Conservation (phyloP, 2,329 filamentous ascomycete genomes). For the Teratosphaeria pseudoeucalypti region DNA sequence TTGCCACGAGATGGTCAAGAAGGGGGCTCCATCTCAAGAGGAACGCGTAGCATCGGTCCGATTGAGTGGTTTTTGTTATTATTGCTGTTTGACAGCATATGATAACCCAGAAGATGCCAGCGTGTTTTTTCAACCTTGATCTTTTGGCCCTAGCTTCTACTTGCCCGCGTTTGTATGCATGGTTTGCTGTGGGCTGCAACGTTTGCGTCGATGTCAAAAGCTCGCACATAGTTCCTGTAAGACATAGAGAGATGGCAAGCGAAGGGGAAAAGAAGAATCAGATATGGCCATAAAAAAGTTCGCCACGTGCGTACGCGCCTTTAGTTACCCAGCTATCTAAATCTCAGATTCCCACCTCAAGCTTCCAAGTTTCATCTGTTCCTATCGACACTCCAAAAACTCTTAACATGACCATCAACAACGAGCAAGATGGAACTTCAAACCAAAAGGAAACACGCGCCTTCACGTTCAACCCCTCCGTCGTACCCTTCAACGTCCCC, state of each 20-base stretch:
- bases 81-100: neutral
- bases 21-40: neutral
- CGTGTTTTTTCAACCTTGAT: neutral
- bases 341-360: too few species aligned
- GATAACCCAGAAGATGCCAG: neutral
- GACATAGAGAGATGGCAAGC: too few species aligned
- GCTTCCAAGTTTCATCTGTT: neutral
- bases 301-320: too few species aligned
- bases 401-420: neutral
- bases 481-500: neutral
- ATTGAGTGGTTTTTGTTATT: neutral
- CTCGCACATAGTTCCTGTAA: too few species aligned
- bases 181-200: too few species aligned
- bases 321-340: too few species aligned
- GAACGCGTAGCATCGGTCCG: neutral
- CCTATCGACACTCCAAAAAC: neutral
- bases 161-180: neutral
- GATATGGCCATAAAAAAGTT: too few species aligned
- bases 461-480: neutral
- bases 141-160: neutral
- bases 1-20: neutral
- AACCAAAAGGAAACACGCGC: neutral
- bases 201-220: too few species aligned
- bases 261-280: too few species aligned
- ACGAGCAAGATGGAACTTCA: neutral